These are phyloP conservation scores for Chaetomiaceae sp. DNA, from an alignment of 2,329 filamentous ascomycete species.

Conservation along the genomic window DNA sequence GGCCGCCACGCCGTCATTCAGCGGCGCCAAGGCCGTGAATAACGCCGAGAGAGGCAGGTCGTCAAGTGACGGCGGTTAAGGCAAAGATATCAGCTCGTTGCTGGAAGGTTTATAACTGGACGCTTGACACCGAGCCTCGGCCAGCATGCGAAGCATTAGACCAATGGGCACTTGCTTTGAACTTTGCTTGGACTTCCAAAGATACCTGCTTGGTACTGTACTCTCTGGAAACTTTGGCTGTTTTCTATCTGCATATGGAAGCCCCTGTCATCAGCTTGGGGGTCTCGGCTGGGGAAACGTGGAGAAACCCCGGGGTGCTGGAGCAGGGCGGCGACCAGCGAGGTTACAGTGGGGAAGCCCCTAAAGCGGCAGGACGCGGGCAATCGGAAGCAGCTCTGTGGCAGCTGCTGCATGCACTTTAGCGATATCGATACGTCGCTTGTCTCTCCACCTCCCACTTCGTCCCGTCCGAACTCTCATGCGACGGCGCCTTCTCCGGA, in stretches of 20 bases:
- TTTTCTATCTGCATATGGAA: neutral
- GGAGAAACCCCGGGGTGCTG: neutral
- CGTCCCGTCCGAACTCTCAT: no score
- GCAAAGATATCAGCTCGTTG: neutral
- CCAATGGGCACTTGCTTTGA: no score
- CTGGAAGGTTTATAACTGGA: neutral
- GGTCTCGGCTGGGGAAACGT: neutral
- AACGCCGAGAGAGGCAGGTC: neutral
- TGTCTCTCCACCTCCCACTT: slow-evolving; percentile 5
- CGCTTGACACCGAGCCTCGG: no score
- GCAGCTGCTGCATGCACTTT: no score
- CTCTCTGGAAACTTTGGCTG: neutral
- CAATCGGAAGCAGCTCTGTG: slow-evolving; percentile 15
- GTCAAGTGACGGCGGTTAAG: neutral
- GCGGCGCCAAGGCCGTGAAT: neutral
- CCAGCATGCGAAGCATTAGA: no score
- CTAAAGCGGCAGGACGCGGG: neutral
- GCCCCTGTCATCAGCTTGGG: neutral
- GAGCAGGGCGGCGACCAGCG: neutral
- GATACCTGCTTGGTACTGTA: no score
- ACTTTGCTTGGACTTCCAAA: no score
- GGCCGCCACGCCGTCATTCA: neutral
- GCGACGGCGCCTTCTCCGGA: neutral
- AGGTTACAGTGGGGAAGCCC: slow-evolving; percentile 1
- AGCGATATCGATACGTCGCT: neutral